A percentile compares a stretch with the other conserved stretches of the same genome.
phyloP scores from a whole-genome alignment of 768 basidiomycete genomes.

The Dioszegia crocea region DNA sequence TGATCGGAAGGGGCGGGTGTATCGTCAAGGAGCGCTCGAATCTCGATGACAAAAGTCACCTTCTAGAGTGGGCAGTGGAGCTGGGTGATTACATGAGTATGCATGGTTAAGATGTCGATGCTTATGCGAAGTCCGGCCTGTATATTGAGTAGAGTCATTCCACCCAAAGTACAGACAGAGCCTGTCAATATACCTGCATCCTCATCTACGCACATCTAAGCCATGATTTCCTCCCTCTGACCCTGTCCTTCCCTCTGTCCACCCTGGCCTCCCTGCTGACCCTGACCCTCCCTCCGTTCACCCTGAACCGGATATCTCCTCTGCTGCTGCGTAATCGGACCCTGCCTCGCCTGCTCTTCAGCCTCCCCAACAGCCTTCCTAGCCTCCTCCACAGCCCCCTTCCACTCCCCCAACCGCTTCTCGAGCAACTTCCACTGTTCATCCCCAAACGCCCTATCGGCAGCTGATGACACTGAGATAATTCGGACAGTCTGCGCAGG shows the following conservation, averaged over 20 bases:
- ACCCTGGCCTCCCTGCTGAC: neutral
- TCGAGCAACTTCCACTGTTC: conserved; percentile 44
- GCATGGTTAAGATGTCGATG: no score
- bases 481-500: conserved; percentile 41
- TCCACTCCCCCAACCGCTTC: conserved; percentile 44
- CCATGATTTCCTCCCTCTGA: conserved; percentile 1
- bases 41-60: no score
- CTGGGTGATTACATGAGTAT: no score
- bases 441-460: conserved; percentile 30
- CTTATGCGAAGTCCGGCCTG: no score
- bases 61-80: no score
- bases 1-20: no score
- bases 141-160: no score
- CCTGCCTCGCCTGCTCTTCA: conserved; percentile 27
- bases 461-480: conserved; percentile 30
- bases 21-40: no score
- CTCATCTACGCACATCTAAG: neutral
- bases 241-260: neutral
- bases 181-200: no score
- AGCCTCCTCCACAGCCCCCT: conserved; percentile 40
- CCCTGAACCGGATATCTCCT: conserved; percentile 1
- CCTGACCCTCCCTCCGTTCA: conserved; percentile 2
- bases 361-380: conserved; percentile 41
- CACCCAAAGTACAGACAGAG: no score
- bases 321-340: conserved; percentile 17